These are phyloP conservation scores for Salvia rosmarinus DNA, from an alignment of 257 asterid genomes.

Conservation along the genomic window DNA sequence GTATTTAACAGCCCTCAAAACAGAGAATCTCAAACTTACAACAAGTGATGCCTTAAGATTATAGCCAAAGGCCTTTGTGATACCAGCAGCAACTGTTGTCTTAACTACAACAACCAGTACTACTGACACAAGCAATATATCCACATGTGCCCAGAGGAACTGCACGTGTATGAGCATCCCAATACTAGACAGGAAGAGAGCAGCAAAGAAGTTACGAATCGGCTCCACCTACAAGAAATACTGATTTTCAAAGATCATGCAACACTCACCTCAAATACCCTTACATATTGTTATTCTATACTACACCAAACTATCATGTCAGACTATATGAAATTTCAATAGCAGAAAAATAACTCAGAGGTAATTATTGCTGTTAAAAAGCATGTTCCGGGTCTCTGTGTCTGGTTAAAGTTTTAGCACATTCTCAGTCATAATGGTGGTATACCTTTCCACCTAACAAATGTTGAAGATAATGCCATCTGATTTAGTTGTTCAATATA, in stretches of 20 bases:
- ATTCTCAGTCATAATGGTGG: not conserved
- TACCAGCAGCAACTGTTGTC: conserved; percentile 70
- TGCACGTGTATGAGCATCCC: conserved; percentile 96
- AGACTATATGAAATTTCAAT: conserved; percentile 3
- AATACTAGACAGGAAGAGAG: conserved; percentile 92
- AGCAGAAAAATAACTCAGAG: not conserved
- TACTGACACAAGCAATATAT: conserved; percentile 92
- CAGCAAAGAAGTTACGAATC: conserved; percentile 93
- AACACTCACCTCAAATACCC: conserved; percentile 10
- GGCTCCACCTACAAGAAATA: conserved; percentile 83
- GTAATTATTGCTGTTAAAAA: not conserved
- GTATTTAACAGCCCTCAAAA: not conserved
- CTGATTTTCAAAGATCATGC: conserved; percentile 11
- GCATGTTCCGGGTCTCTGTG: not conserved
- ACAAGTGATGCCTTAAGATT: conserved; percentile 68
- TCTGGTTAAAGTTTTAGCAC: conserved; percentile 4
- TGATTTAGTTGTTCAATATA: conserved; percentile 5
- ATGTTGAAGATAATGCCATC: conserved; percentile 21
- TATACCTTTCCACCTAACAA: conserved; percentile 10
- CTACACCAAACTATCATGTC: conserved; percentile 13
- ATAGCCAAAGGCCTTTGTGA: conserved; percentile 80
- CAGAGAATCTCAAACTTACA: conserved; percentile 53
- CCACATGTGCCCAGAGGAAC: conserved; percentile 96
- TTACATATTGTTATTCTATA: conserved; percentile 8
- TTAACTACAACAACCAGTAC: conserved; percentile 80